Evolutionary conservation across 495 filamentous ascomycete species (phyloP), one percentile per base, ranked within the genome.

Genomic region (Talaromyces trachyspermus): DNA sequence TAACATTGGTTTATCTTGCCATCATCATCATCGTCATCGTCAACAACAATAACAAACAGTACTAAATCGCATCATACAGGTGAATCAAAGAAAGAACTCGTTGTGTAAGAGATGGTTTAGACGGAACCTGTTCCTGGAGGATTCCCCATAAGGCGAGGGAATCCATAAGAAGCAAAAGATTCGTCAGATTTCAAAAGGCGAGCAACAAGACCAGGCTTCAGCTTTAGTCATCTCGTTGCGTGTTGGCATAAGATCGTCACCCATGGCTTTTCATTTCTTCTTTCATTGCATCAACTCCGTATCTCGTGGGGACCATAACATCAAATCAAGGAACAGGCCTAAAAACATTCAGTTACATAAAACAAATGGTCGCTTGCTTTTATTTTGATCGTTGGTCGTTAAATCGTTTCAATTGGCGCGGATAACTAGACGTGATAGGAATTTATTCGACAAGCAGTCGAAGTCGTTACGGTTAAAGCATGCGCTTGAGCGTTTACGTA

Each of bases 371-470:
- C 9, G 25, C 27, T 46, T 24, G 44, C 44, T 46, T 24, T 35
- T 63, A n/a, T 63, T 62, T 39, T 71, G 68, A 38, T 73, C 69
- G 41, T 35, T 14, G 30, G 4, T 46, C 30, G 18, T 46, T 24
- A 46, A 37, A 33, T 46, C 44, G 50, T 49, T 60, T 62, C 75
- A 94, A 69, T 92, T 91, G 53, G 89, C 85, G 49, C 89, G 89
- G 62, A 95, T 94, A 62, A 95, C 89, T 55, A 95, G 79, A 65
- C 91, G 88, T 22, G 88, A 90, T 46, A 95, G 71, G 69, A 95
- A 92, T 73, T 94, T 95, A 77, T 91, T 94, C 45, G 88, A 91
- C 57, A 95, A 70, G 50, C 81, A 89, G 69, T 95, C 89, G 62
- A 95, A 95, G 69, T 95, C 88, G 52, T 80, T 71, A 53, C 86